These are phyloP conservation scores for Ceratocystiopsis sp. DNA, from an alignment of 2,329 filamentous ascomycete species.

Conservation along the genomic window DNA sequence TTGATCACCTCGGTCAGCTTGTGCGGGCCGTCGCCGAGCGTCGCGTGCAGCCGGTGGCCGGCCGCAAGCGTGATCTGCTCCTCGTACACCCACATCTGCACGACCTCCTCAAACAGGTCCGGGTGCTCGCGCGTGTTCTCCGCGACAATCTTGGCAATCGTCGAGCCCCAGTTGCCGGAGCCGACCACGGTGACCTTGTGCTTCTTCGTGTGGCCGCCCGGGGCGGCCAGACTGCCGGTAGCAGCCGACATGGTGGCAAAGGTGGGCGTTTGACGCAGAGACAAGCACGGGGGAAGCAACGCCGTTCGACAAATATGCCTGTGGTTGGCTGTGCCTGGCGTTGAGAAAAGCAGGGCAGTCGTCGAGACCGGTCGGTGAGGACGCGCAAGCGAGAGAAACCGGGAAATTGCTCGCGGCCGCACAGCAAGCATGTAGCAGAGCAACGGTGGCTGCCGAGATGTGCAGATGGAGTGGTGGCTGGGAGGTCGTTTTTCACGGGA, in stretches of 20 bases:
- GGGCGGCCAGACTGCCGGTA: background rate
- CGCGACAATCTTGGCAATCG: constrained; percentile 90
- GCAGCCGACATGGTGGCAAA: background rate
- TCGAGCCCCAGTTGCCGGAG: constrained; percentile 96
- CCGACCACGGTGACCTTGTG: constrained; percentile 91
- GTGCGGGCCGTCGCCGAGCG: constrained; percentile 45
- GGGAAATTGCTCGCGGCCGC: too few relatives aligned
- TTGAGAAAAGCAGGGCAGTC: too few relatives aligned
- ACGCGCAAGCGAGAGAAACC: too few relatives aligned
- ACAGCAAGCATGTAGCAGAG: too few relatives aligned
- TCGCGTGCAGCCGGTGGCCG: constrained; percentile 56
- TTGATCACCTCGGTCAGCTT: constrained; percentile 92
- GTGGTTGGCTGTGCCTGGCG: too few relatives aligned
- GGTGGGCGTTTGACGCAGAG: background rate
- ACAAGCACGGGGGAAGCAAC: background rate
- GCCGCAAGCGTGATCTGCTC: constrained; percentile 65
- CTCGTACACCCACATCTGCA: constrained; percentile 99
- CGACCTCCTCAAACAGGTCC: constrained; percentile 68
- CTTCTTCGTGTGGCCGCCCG: constrained; percentile 31
- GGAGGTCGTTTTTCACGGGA: too few relatives aligned
- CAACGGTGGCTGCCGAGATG: too few relatives aligned
- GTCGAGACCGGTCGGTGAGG: too few relatives aligned
- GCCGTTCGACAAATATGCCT: background rate
- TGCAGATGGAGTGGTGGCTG: too few relatives aligned
- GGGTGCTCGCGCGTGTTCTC: constrained; percentile 72